Conservation (phyloP, 2,329 filamentous ascomycete genomes). For the Aspergillus sp. region DNA sequence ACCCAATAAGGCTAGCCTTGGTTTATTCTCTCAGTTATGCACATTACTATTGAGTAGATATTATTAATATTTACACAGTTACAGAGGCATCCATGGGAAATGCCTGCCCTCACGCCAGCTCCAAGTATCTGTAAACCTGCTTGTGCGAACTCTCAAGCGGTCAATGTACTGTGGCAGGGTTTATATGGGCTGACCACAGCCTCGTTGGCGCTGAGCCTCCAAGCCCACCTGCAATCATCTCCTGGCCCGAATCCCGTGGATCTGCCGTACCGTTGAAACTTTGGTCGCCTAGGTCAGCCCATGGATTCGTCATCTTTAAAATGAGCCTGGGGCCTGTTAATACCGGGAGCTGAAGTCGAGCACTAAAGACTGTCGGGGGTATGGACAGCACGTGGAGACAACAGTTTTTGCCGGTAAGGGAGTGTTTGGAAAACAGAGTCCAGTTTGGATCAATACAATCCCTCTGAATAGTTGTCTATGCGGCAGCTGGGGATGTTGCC, state of each 20-base stretch:
- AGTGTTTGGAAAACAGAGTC: not conserved
- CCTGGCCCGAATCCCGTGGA: not conserved
- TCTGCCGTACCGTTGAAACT: not conserved
- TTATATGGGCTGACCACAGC: not conserved
- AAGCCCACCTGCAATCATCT: not conserved
- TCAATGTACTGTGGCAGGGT: not conserved
- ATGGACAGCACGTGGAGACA: not conserved
- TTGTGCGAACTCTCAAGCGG: not conserved
- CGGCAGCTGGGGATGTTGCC: conserved; percentile 15
- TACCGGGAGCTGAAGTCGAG: not conserved
- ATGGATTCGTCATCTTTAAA: not conserved
- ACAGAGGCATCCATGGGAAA: not conserved
- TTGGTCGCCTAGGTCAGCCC: not conserved
- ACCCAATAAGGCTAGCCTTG: not conserved
- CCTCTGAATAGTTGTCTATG: not conserved
- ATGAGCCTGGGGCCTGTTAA: not conserved
- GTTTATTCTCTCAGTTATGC: not conserved
- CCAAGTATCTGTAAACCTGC: not conserved
- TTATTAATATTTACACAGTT: not conserved
- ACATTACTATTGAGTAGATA: not conserved
- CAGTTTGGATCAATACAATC: not conserved
- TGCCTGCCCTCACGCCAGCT: too few species aligned
- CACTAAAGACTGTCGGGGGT: not conserved
- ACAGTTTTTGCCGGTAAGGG: not conserved
- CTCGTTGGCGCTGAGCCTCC: not conserved